These are phyloP conservation scores for Clonostachys sp. DNA, from an alignment of 2,329 filamentous ascomycete genomes.

Conservation along the genomic window DNA sequence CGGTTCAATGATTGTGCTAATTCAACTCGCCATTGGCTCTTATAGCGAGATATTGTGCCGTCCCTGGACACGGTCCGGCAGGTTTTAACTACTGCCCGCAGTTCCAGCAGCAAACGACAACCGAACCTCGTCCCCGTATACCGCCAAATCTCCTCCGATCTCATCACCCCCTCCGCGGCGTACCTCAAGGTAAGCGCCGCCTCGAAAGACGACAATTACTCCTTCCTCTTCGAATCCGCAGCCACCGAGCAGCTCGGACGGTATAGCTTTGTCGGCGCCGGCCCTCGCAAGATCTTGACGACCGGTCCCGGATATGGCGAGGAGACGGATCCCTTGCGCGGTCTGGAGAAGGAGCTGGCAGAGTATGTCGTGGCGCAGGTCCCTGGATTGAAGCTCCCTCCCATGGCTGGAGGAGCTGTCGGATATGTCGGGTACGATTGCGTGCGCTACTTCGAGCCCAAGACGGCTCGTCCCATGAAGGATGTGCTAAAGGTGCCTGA, in stretches of 20 bases:
- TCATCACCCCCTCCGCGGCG: conserved; percentile 90
- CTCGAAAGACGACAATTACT: conserved; percentile 49
- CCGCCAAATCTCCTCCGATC: conserved; percentile 82
- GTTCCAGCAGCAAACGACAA: conserved; percentile 15
- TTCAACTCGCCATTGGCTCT: not conserved
- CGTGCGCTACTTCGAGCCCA: conserved; percentile 95
- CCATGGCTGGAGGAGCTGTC: conserved; percentile 86
- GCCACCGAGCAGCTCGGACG: conserved; percentile 90
- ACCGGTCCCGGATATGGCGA: conserved; percentile 86
- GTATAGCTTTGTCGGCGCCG: conserved; percentile 91
- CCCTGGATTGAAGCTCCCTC: conserved; percentile 77
- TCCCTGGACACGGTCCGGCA: conserved; percentile 40
- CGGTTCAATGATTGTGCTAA: not conserved
- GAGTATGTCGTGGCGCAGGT: conserved; percentile 77
- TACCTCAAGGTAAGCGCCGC: conserved; percentile 84
- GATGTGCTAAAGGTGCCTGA: conserved; percentile 88
- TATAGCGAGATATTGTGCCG: conserved; percentile 34
- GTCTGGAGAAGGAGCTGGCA: conserved; percentile 75
- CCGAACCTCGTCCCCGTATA: conserved; percentile 78
- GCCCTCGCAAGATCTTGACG: conserved; percentile 73
- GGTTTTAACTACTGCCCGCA: conserved; percentile 20
- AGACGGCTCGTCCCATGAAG: conserved; percentile 83
- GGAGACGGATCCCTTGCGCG: conserved; percentile 77
- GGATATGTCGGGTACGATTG: conserved; percentile 98
- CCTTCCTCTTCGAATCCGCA: conserved; percentile 94